These are phyloP conservation scores for Glycyrrhiza uralensis DNA, from an alignment of 306 rosid genomes.

Conservation along the genomic window DNA sequence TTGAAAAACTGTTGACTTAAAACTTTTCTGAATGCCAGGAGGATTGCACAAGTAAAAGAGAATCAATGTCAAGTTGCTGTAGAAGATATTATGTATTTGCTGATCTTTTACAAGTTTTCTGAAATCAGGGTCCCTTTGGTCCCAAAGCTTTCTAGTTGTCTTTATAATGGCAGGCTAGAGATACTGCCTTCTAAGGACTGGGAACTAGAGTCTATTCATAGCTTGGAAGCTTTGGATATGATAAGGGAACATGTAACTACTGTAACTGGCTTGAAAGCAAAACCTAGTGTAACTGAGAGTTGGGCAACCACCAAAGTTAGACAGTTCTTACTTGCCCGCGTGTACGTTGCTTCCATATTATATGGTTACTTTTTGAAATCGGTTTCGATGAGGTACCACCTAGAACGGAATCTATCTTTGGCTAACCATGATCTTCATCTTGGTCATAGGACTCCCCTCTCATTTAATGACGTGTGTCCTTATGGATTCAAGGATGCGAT, in stretches of 20 bases:
- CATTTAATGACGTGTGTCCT: slow-evolving; percentile 40
- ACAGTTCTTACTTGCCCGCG: slow-evolving; percentile 48
- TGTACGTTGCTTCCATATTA: slow-evolving; percentile 76
- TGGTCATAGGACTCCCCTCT: slow-evolving; percentile 38
- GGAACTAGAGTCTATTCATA: slow-evolving; percentile 85
- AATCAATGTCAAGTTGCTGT: slow-evolving; percentile 70
- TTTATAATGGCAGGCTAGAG: slow-evolving; percentile 86
- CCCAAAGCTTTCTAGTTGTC: slow-evolving; percentile 80
- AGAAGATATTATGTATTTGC: slow-evolving; percentile 83
- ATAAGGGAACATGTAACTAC: slow-evolving; percentile 73
- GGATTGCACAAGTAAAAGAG: slow-evolving; percentile 88
- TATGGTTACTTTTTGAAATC: slow-evolving; percentile 91
- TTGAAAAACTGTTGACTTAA: slow-evolving; percentile 25
- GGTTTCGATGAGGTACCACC: slow-evolving; percentile 60
- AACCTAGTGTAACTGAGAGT: slow-evolving; percentile 71
- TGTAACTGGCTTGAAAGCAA: slow-evolving; percentile 77
- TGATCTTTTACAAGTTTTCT: slow-evolving; percentile 73
- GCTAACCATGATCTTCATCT: slow-evolving; percentile 45
- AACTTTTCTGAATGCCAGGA: slow-evolving; percentile 61
- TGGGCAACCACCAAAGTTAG: slow-evolving; percentile 79
- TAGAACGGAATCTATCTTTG: slow-evolving; percentile 53
- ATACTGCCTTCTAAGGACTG: slow-evolving; percentile 88
- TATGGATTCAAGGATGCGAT: slow-evolving; percentile 45
- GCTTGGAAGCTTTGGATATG: slow-evolving; percentile 71
- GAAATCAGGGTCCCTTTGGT: slow-evolving; percentile 82